Conservation (phyloP, 371 early-diverging fungal species). For the Mortierella sp. region DNA sequence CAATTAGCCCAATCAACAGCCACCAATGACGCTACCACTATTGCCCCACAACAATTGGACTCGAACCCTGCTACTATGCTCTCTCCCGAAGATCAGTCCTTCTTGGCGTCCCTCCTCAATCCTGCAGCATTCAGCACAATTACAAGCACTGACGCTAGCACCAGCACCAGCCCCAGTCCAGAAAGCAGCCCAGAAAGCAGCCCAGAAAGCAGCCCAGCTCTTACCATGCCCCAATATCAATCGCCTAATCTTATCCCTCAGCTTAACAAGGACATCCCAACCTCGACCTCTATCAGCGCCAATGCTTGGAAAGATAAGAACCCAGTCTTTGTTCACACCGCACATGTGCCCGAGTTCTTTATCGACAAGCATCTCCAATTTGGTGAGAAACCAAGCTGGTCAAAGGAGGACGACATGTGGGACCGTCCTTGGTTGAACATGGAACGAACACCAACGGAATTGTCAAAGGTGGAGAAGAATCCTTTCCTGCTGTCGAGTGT, state of each 20-base stretch:
- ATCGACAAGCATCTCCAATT: slow-evolving; percentile 22
- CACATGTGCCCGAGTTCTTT: slow-evolving; percentile 30
- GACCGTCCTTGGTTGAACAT: slow-evolving; percentile 26
- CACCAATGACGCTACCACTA: slow-evolving; percentile 11
- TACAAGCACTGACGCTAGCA: neutral
- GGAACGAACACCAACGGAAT: slow-evolving; percentile 20
- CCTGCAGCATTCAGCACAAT: slow-evolving; percentile 6
- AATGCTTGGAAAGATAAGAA: slow-evolving; percentile 38
- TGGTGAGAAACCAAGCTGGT: slow-evolving; percentile 13
- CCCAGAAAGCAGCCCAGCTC: slow-evolving; percentile 22
- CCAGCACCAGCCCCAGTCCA: too few relatives aligned
- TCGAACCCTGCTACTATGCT: slow-evolving; percentile 5
- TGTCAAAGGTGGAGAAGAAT: slow-evolving; percentile 14
- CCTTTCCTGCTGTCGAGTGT: slow-evolving; percentile 26
- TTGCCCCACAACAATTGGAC: slow-evolving; percentile 5
- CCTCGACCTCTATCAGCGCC: slow-evolving; percentile 23
- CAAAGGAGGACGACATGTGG: slow-evolving; percentile 33
- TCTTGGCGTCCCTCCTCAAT: slow-evolving; percentile 29
- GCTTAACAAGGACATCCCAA: slow-evolving; percentile 42
- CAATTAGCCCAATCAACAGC: slow-evolving; percentile 24
- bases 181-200: too few relatives aligned
- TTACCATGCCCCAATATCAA: slow-evolving; percentile 22
- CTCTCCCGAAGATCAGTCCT: slow-evolving; percentile 24
- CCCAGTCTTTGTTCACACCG: slow-evolving; percentile 30
- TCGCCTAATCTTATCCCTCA: slow-evolving; percentile 29